phyloP scores from a whole-genome alignment of 768 basidiomycete genomes.

The Pleurotus citrinopileatus region DNA sequence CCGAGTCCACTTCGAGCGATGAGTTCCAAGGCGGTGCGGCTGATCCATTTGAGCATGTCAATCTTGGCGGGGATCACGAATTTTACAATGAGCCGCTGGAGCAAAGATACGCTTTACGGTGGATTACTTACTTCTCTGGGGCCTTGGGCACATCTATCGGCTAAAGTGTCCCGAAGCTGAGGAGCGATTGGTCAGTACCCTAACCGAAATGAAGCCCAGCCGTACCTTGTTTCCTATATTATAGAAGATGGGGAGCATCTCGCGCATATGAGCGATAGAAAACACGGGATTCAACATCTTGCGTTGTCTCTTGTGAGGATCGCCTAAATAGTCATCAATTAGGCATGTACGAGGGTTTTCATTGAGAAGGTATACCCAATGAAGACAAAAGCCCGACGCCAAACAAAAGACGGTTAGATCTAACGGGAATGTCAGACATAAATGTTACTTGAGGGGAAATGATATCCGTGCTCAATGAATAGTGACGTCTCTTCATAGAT shows the following conservation, averaged over 20 bases:
- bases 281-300: constrained; percentile 35
- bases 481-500: constrained; percentile 34
- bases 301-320: constrained; percentile 29
- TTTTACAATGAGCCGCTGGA: neutral
- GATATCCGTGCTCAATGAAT: constrained; percentile 30
- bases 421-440: no score
- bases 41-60: constrained; percentile 29
- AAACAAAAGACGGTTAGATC: constrained; percentile 19
- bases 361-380: constrained; percentile 16
- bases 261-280: constrained; percentile 30
- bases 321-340: no score
- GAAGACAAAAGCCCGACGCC: constrained; percentile 26
- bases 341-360: no score
- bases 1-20: constrained; percentile 33
- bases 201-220: neutral
- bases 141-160: neutral
- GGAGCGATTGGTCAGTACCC: neutral
- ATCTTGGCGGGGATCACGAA: constrained; percentile 12
- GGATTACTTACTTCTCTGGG: neutral
- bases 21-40: constrained; percentile 30
- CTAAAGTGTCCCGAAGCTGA: neutral
- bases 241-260: constrained; percentile 25
- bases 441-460: no score
- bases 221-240: constrained; percentile 12
- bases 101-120: neutral